Percentiles rank a stretch among this genome's conserved stretches.
These are phyloP conservation scores for Corymbia maculata DNA, from an alignment of 345 rosid genomes.

Conservation along the genomic window DNA sequence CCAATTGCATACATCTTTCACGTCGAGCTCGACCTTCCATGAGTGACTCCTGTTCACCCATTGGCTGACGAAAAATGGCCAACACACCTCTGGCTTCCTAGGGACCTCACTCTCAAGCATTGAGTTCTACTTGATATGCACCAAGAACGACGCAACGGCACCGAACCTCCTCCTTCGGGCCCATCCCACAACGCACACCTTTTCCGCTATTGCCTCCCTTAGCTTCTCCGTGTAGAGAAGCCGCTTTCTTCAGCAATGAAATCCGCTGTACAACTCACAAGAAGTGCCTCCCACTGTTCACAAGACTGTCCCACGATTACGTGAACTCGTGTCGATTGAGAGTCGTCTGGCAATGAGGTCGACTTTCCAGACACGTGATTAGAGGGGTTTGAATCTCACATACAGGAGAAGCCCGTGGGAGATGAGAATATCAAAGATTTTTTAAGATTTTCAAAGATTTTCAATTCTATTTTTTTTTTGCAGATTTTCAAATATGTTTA, in stretches of 20 bases:
- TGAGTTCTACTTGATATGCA: not conserved
- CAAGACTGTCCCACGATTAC: too few relatives aligned
- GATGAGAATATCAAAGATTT: not conserved
- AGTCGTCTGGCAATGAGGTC: not conserved
- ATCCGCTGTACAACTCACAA: too few relatives aligned
- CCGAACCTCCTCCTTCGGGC: not conserved
- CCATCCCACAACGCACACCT: too few relatives aligned
- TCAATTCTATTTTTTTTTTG: not conserved
- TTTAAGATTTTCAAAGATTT: not conserved
- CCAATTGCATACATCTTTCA: too few relatives aligned
- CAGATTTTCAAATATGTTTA: not conserved
- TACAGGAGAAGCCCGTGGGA: not conserved
- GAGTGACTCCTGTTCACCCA: rapidly evolving
- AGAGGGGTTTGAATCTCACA: too few relatives aligned
- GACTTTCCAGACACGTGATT: not conserved
- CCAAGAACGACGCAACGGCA: not conserved
- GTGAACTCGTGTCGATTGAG: too few relatives aligned
- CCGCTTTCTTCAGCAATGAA: too few relatives aligned
- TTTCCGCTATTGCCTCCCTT: too few relatives aligned
- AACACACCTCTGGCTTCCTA: not conserved
- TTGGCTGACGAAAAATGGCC: not conserved
- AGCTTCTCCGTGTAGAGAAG: too few relatives aligned
- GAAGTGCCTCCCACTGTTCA: too few relatives aligned
- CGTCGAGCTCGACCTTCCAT: not conserved
- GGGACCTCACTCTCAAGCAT: not conserved